phyloP scores from a whole-genome alignment of 441 rosid genomes.

The Erodium texanum region DNA sequence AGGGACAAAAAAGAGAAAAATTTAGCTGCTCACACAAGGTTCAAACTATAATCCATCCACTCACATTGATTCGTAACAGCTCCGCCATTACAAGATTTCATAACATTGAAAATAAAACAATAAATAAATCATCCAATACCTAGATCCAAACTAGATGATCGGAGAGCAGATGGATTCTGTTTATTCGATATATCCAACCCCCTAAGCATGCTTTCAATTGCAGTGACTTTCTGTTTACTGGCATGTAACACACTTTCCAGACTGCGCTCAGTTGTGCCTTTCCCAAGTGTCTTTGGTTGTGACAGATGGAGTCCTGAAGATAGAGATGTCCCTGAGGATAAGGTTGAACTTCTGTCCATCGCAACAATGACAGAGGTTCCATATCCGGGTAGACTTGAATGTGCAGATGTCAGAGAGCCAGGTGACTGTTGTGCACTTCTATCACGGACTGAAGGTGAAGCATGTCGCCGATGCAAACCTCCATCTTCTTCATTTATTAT shows the following conservation, averaged over 20 bases:
- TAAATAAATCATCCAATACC: conserved; percentile 50
- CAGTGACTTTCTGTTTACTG: conserved; percentile 98
- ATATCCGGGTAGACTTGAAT: conserved; percentile 63
- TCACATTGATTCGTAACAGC: conserved; percentile 8
- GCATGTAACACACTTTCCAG: conserved; percentile 92
- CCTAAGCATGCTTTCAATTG: conserved; percentile 98
- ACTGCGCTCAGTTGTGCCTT: conserved; percentile 67
- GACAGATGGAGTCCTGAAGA: conserved; percentile 72
- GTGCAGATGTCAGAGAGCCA: conserved; percentile 45
- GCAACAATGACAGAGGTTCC: conserved; percentile 96
- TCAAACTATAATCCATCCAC: conserved; percentile 14
- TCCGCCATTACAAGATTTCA: conserved; percentile 19
- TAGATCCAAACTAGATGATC: conserved; percentile 93
- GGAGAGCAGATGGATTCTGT: conserved; percentile 63
- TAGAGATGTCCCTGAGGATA: conserved; percentile 62
- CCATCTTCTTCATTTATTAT: conserved; percentile 95
- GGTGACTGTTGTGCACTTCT: conserved; percentile 58
- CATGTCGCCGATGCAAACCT: conserved; percentile 85
- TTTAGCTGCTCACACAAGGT: conserved; percentile 47
- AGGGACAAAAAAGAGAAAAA: conserved; percentile 53
- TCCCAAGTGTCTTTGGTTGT: conserved; percentile 59
- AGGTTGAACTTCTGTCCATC: conserved; percentile 80
- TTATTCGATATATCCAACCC: conserved; percentile 82
- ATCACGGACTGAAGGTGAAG: conserved; percentile 92
- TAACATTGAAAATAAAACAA: background rate